Evolutionary conservation across 495 filamentous ascomycete genomes (phyloP).

Genomic region (Tricharina praecox): DNA sequence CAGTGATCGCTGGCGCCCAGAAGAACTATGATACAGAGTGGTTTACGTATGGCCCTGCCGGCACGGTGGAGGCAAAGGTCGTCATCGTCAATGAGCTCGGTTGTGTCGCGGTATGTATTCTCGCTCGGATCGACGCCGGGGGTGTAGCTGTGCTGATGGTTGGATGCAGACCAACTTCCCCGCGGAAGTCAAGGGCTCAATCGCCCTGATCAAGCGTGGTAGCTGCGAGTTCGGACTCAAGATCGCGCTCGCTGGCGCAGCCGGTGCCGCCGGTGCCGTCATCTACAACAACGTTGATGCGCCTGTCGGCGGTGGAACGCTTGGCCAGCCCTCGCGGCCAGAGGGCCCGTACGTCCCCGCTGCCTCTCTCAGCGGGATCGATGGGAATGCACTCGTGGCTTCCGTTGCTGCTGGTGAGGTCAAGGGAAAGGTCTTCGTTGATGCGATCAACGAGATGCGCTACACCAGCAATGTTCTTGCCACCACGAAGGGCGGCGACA

Average conservation of each 20-base stretch:
- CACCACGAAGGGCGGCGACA: slow-evolving; percentile 46
- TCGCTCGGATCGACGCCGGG: background rate
- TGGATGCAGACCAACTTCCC: slow-evolving; percentile 38
- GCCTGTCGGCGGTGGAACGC: slow-evolving; percentile 35
- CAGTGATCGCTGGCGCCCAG: slow-evolving; percentile 12
- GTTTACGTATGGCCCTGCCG: slow-evolving; percentile 36
- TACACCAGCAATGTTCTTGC: slow-evolving; percentile 52
- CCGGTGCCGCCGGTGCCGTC: slow-evolving; percentile 41
- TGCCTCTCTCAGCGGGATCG: slow-evolving; percentile 36
- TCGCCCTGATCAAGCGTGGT: slow-evolving; percentile 49
- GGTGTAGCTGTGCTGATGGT: slow-evolving; percentile 4
- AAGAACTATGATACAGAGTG: slow-evolving; percentile 19
- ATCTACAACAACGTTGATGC: slow-evolving; percentile 52
- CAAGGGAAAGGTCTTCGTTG: slow-evolving; percentile 22
- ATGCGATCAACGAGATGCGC: slow-evolving; percentile 33
- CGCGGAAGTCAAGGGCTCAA: slow-evolving; percentile 34
- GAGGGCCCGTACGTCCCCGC: slow-evolving; percentile 36
- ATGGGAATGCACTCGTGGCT: slow-evolving; percentile 35
- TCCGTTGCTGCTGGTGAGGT: slow-evolving; percentile 27
- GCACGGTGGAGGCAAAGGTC: slow-evolving; percentile 32
- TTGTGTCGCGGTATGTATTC: slow-evolving; percentile 29
- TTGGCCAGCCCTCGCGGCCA: slow-evolving; percentile 35
- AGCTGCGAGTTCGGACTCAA: slow-evolving; percentile 45
- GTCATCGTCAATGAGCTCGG: slow-evolving; percentile 38
- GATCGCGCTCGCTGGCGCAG: slow-evolving; percentile 39